Evolutionary conservation across 2,329 filamentous ascomycete species (phyloP), one percentile per base, ranked within the genome.

Genomic region (Lachnellula suecica): DNA sequence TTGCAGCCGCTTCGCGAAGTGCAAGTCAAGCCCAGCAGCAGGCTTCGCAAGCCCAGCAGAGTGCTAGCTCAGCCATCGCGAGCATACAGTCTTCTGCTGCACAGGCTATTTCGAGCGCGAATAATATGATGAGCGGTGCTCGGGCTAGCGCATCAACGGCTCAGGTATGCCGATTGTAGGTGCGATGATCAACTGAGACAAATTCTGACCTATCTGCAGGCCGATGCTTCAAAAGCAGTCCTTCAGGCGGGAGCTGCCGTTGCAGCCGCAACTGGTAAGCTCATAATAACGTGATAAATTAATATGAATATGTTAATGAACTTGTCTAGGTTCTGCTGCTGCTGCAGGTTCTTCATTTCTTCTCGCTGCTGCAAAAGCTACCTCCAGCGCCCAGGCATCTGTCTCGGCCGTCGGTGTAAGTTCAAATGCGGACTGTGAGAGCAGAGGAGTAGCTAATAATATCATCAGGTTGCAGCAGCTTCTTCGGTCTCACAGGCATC

Each of bases 291-390:
- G n/a, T 40, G 5, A 3, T 48, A 29, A 41, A 19, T 23, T 3
- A 29, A 19, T 5, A n/a, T 20, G 19, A 24, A 19, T 45, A 20
- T 40, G 27, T 44, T 54, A 38, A 53, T 44, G n/a, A 50, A 20
- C 44, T 17, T 37, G 27, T 22, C 17, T 51, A 65, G 63, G 63
- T 49, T 63, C 60, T 44, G 63, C 62, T 29, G 63, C 63, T 8
- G 62, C 63, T 19, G 62, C 62, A 2, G 62, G 60, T 11, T 63
- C 59, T 4, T 63, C 59, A 10, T 66, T 64, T 44, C 56, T 64
- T 13, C 35, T 49, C 13, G 62, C 62, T 13, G 63, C 63, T n/a
- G 62, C 63, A 31, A 31, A 37, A 15, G 56, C 56, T 7, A 59
- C 56, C n/a, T 19, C 45, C 17, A 42, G 54, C 27, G 56, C 56